Conservation (phyloP, 345 rosid species). For the Draba incana region DNA sequence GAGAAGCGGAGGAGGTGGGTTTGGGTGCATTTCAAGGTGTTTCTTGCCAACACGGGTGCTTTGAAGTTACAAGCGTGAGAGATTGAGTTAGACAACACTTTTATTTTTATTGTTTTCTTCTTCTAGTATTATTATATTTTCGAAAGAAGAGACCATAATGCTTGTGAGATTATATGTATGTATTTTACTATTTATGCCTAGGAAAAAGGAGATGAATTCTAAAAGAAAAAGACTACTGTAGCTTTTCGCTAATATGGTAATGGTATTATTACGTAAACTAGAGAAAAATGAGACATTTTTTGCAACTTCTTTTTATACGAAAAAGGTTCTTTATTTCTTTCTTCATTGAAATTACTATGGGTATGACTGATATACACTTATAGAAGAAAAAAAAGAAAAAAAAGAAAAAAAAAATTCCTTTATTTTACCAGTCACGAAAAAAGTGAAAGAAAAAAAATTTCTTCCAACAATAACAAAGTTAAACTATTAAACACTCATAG, state of each 20-base stretch:
- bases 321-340: too few relatives aligned
- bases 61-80: slow-evolving; percentile 42
- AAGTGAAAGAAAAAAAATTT: too few relatives aligned
- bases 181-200: slow-evolving; percentile 18
- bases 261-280: slow-evolving; percentile 7
- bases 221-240: slow-evolving; percentile 13
- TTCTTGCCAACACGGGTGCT: slow-evolving; percentile 59
- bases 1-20: slow-evolving; percentile 58
- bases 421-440: too few relatives aligned
- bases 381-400: too few relatives aligned
- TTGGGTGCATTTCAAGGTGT: slow-evolving; percentile 83
- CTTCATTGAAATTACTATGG: too few relatives aligned
- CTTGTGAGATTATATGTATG: slow-evolving; percentile 25
- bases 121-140: neutral
- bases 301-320: neutral
- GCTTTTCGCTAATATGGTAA: slow-evolving; percentile 15
- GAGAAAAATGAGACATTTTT: slow-evolving; percentile 3
- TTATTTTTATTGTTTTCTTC: neutral
- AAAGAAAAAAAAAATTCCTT: too few relatives aligned
- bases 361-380: too few relatives aligned
- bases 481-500: too few relatives aligned
- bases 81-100: slow-evolving; percentile 31
- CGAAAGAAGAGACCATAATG: neutral
- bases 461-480: too few relatives aligned
- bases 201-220: neutral